Evolutionary conservation across 805 yeast species (phyloP).

Genomic region (Starmerella sirachaensis): DNA sequence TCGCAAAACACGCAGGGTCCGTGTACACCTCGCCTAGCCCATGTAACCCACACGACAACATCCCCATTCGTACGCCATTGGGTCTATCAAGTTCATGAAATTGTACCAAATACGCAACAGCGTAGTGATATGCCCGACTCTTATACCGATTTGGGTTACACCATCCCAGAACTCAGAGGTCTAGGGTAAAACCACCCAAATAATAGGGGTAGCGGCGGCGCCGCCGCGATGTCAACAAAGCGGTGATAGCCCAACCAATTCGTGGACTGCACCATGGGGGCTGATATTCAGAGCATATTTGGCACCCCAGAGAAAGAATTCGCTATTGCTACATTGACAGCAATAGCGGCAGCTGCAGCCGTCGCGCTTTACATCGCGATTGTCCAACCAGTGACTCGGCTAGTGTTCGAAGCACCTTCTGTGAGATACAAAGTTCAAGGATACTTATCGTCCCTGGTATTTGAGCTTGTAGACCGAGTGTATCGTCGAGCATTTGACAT

Average conservation of each 20-base stretch:
- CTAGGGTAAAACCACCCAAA: no score
- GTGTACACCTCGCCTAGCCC: no score
- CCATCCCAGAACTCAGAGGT: no score
- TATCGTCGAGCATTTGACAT: conserved; percentile 8
- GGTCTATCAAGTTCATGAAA: no score
- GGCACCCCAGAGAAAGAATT: conserved; percentile 2
- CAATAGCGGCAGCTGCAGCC: not conserved
- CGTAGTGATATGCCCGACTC: no score
- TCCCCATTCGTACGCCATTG: not conserved
- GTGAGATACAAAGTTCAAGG: conserved; percentile 13
- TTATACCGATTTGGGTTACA: no score
- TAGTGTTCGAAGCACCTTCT: conserved; percentile 4
- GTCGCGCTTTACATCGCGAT: conserved; percentile 2
- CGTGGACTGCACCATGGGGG: no score
- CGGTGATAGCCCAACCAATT: no score
- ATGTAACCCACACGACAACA: not conserved
- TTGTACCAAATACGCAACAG: no score
- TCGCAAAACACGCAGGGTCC: no score
- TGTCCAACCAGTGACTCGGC: conserved; percentile 6
- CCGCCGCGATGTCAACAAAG: no score
- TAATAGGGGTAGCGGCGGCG: no score
- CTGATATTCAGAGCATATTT: not conserved
- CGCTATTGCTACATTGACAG: not conserved
- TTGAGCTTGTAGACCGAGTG: conserved; percentile 1
- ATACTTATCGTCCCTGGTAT: conserved; percentile 2